Conservation (phyloP, 164 flowering plant species). For the Sextonia rubra region DNA sequence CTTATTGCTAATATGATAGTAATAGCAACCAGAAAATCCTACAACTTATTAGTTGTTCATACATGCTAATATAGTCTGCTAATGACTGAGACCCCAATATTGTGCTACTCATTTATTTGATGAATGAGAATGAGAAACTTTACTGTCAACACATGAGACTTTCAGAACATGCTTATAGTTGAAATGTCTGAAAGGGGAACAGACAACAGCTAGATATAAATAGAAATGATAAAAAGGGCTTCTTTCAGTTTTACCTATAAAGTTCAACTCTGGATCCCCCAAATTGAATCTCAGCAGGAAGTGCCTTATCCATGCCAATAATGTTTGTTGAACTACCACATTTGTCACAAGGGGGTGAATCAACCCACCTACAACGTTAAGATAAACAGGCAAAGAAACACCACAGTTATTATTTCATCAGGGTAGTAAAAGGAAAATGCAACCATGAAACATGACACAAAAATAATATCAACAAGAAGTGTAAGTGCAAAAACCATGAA, state of each 20-base stretch:
- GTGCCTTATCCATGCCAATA: conserved; percentile 59
- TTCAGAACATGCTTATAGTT: too few species aligned
- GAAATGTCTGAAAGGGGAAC: background rate
- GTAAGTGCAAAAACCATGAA: background rate
- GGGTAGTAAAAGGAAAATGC: background rate
- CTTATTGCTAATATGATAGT: too few species aligned
- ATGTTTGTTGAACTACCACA: conserved; percentile 52
- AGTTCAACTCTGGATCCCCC: conserved; percentile 84
- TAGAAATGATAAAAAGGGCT: background rate
- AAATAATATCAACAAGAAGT: too few species aligned
- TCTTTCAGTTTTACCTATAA: conserved; percentile 51
- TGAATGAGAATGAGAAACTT: too few species aligned
- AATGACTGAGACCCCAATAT: too few species aligned
- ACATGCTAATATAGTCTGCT: too few species aligned
- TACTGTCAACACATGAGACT: too few species aligned
- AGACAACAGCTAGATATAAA: background rate
- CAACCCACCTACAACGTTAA: conserved; percentile 66
- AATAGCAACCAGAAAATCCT: too few species aligned
- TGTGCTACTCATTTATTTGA: too few species aligned
- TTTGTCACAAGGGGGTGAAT: conserved; percentile 78
- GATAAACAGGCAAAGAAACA: background rate
- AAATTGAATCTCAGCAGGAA: conserved; percentile 54
- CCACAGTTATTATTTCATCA: background rate
- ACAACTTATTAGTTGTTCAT: too few species aligned
- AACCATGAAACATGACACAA: background rate